Conservation (phyloP, 495 filamentous ascomycete genomes). For the Neurospora hispaniola region DNA sequence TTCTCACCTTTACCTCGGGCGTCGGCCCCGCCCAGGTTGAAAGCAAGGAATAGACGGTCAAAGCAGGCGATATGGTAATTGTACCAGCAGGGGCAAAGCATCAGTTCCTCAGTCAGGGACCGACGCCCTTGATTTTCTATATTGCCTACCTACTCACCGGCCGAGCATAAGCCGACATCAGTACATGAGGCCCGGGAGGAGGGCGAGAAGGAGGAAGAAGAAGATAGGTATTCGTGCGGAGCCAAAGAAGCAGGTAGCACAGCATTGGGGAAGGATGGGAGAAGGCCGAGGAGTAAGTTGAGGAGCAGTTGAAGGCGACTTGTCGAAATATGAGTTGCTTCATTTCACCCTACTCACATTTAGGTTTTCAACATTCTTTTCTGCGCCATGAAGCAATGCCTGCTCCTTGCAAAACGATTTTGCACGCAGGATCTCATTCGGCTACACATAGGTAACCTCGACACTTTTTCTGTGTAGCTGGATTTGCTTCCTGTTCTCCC, state of each 20-base stretch:
- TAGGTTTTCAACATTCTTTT: not conserved
- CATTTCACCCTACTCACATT: not conserved
- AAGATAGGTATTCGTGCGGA: constrained; percentile 38
- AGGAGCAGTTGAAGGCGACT: not conserved
- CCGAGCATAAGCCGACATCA: constrained; percentile 46
- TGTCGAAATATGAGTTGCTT: not conserved
- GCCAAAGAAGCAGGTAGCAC: constrained; percentile 40
- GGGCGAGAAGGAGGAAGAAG: constrained; percentile 48
- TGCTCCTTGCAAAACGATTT: not conserved
- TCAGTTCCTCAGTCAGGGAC: constrained; percentile 52
- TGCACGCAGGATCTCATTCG: not conserved
- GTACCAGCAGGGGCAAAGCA: constrained; percentile 57
- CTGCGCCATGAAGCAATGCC: not conserved
- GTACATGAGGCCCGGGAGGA: constrained; percentile 54
- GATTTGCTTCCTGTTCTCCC: not conserved
- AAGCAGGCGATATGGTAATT: constrained; percentile 50
- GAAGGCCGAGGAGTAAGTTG: constrained; percentile 17
- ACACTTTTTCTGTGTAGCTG: too few species aligned
- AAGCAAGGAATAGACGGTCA: constrained; percentile 47
- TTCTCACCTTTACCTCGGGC: constrained; percentile 53
- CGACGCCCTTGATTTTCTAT: constrained; percentile 43
- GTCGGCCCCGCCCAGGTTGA: constrained; percentile 45
- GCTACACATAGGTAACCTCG: not conserved
- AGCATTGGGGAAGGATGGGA: constrained; percentile 49
- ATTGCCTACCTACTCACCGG: constrained; percentile 48